Evolutionary conservation across 768 basidiomycete species (phyloP).

Genomic region (Chiua virens): DNA sequence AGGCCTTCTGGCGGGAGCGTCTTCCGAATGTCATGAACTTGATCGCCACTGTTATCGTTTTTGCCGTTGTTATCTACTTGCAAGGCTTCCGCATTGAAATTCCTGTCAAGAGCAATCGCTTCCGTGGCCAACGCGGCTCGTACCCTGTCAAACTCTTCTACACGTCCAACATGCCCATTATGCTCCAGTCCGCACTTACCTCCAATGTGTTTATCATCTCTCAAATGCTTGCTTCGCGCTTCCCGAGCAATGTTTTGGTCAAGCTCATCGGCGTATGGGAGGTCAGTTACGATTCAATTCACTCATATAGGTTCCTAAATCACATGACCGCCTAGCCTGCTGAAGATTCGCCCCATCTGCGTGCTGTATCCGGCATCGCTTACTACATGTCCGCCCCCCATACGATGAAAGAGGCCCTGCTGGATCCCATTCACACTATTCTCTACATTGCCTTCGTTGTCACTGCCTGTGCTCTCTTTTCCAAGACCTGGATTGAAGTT

Average conservation of each 20-base stretch:
- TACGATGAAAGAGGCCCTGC: conserved; percentile 80
- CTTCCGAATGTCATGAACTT: conserved; percentile 98
- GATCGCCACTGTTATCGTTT: conserved; percentile 87
- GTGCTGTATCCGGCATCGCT: conserved; percentile 85
- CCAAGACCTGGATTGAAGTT: conserved; percentile 99
- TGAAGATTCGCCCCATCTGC: conserved; percentile 91
- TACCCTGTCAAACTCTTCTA: conserved; percentile 99
- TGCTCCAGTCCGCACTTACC: conserved; percentile 93
- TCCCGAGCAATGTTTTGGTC: conserved; percentile 90
- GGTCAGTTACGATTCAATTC: conserved; percentile 46
- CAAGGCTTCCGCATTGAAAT: conserved; percentile 99
- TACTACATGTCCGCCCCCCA: conserved; percentile 99
- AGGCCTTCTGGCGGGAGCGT: conserved; percentile 97
- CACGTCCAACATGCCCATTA: conserved; percentile 99
- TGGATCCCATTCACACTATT: conserved; percentile 92
- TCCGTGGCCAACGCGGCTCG: conserved; percentile 92
- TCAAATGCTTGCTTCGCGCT: conserved; percentile 91
- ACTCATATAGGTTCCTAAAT: neutral
- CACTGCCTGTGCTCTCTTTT: conserved; percentile 93
- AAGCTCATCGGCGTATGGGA: conserved; percentile 96
- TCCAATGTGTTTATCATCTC: conserved; percentile 94
- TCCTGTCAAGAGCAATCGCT: conserved; percentile 94
- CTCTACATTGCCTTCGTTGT: conserved; percentile 93
- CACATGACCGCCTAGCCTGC: conserved; percentile 60
- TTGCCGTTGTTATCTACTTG: conserved; percentile 94